Evolutionary conservation across 768 basidiomycete species (phyloP), one percentile per base, ranked within the genome.

Genomic region (Psilocybe cubensis): DNA sequence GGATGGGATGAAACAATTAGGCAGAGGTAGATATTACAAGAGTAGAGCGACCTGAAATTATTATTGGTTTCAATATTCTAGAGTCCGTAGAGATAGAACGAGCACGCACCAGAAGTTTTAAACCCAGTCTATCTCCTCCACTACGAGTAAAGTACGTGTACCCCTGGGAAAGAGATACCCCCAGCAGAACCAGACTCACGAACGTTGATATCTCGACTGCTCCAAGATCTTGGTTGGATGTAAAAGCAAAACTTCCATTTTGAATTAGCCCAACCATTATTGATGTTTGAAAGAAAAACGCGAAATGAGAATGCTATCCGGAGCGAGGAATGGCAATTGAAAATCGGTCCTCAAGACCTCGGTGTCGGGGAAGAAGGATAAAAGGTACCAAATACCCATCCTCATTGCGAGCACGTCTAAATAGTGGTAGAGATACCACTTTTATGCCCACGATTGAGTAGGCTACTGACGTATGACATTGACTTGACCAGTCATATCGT

Each of bases 161-260:
- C n/a, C 49, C 54, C 23, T 56, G 59, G 17, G 54, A 55, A 3
- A 60, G 42, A 11, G 50, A 52, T 6, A 60, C 44, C 1, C 59
- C 59, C 4, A 56, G 45, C 27, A 60, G 35, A 17, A 56, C 52
- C 28, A 60, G 31, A 29, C 59, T 56, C 17, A 60, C 50, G 23
- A 60, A 60, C 9, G 59, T 60, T 25, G 50, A 49, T n/a, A 60
- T 52, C 27, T 60, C 59, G 14, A 60, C 35, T 1, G 54, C 54
- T n/a, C 59, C 59, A 12, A 60, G 54, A 28, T 60, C 52, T 20
- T 33, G 41, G 25, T 60, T 42, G 42, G 54, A 33, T 31, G 48
- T 42, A n/a, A 59, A 21, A 7, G 20, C 18, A 20, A 59, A 59
- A 24, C 24, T 42, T 10, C 49, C 46, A 3, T 43, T 23, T 23